A percentile compares a stretch with the other conserved stretches of the same genome.
phyloP scores from a whole-genome alignment of 768 basidiomycete species.

The Rhodotorula toruloides region DNA sequence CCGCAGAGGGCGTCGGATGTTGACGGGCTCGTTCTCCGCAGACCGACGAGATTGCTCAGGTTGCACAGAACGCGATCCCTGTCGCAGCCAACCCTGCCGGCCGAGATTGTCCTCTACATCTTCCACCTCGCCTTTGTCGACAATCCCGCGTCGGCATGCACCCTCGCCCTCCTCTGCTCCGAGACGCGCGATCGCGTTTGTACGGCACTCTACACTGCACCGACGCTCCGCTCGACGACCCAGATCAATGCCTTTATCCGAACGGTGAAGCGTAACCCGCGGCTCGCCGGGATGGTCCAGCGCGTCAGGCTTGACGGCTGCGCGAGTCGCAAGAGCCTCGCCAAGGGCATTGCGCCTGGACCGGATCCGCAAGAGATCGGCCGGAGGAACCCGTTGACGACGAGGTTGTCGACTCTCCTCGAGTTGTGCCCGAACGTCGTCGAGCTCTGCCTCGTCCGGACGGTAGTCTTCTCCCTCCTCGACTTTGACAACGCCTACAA shows the following conservation, averaged over 20 bases:
- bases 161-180: constrained; percentile 10
- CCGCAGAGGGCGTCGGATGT: too few relatives aligned
- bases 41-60: too few relatives aligned
- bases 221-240: background rate
- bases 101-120: constrained; percentile 20
- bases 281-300: background rate
- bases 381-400: constrained; percentile 13
- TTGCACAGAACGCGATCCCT: too few relatives aligned
- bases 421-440: constrained; percentile 4
- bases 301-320: background rate
- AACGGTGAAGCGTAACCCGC: background rate
- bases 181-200: constrained; percentile 12
- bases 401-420: constrained; percentile 10
- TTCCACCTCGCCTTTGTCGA: background rate
- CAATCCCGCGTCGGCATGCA: background rate
- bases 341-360: too few relatives aligned
- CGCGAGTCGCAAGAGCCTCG: background rate
- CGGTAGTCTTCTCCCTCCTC: constrained; percentile 2
- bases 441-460: background rate
- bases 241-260: constrained; percentile 23
- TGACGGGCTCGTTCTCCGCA: background rate
- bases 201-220: constrained; percentile 10
- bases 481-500: constrained; percentile 9
- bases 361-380: too few relatives aligned
- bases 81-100: background rate